Evolutionary conservation across 257 asterid genomes (phyloP), one percentile per base, ranked within the genome.

Genomic region (Solanum etuberosum): DNA sequence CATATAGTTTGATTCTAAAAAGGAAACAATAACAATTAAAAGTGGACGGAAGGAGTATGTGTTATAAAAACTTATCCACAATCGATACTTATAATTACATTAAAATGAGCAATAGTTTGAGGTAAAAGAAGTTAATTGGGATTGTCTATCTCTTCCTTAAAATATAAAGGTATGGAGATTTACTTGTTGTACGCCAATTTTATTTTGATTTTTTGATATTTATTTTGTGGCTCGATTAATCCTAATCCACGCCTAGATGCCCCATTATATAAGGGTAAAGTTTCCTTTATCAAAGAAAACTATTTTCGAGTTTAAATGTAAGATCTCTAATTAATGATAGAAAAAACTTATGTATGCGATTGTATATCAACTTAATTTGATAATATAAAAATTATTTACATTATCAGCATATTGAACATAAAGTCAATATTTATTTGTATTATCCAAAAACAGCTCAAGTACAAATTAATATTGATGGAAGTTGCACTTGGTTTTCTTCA

Each of bases 271-370:
- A 2, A 27, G 5, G 3, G 10, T 67, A 29, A 14, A 29, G 4
- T 16, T 5, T 32, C 9, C 0, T 61, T 1, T 2, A 25, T 61
- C 5, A 61, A 9, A 61, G 1, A 23, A 9, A 1, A 9, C 2
- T n/a, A 10, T 61, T 5, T 0, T 1, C 34, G 0, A 65, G 0
- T 3, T 6, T 0, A 27, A 27, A 6, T 7, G 0, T 3, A 0
- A 12, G 1, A 67, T 6, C 5, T 67, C 0, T 13, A 7, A 5
- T 27, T 65, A 32, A 0, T 71, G 3, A 51, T 51, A 2, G 4
- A 51, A 10, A 1, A 48, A 48, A 51, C 61, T 31, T 70, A 32
- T 70, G 3, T 15, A 70, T 31, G 4, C 1, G 0, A 0, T 27
- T 67, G 21, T 67, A 29, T 9, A 3, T 18, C n/a, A 51, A 51